phyloP scores from a whole-genome alignment of 176 grass and related monocot genomes.

The Cymbopogon citratus region DNA sequence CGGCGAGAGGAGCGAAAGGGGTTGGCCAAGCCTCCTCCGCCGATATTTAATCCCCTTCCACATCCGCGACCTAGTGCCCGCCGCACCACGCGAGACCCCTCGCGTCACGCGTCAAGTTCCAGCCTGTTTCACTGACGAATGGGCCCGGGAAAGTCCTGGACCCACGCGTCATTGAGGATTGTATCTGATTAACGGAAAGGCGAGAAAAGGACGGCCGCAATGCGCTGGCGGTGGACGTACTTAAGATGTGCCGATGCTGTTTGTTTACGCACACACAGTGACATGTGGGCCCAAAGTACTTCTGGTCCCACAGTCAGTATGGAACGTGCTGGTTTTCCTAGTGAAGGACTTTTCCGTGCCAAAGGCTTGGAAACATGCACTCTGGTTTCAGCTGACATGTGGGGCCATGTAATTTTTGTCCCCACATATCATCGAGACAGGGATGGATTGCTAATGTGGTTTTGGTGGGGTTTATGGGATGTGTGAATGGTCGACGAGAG shows the following conservation, averaged over 20 bases:
- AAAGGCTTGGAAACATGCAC: neutral
- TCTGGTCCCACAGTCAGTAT: neutral
- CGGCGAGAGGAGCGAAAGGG: constrained; percentile 49
- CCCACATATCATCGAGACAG: constrained; percentile 5
- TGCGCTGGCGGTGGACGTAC: constrained; percentile 4
- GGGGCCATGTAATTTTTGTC: accelerated
- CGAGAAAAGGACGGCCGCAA: neutral
- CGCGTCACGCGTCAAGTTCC: accelerated
- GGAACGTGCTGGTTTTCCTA: neutral
- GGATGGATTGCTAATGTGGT: neutral
- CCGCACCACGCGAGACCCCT: neutral
- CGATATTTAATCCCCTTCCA: constrained; percentile 51
- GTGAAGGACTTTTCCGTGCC: neutral
- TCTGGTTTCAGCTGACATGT: neutral
- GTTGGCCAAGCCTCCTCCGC: neutral
- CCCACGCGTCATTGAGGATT: neutral
- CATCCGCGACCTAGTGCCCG: neutral
- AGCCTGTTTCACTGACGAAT: accelerated
- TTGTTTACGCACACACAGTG: accelerated
- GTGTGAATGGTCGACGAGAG: neutral
- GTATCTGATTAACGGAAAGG: accelerated
- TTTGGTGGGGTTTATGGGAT: constrained; percentile 11
- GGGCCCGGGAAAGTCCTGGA: accelerated
- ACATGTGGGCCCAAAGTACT: accelerated
- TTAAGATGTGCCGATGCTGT: neutral